Evolutionary conservation across 441 rosid species (phyloP).

Genomic region (Gossypium schwendimanii): DNA sequence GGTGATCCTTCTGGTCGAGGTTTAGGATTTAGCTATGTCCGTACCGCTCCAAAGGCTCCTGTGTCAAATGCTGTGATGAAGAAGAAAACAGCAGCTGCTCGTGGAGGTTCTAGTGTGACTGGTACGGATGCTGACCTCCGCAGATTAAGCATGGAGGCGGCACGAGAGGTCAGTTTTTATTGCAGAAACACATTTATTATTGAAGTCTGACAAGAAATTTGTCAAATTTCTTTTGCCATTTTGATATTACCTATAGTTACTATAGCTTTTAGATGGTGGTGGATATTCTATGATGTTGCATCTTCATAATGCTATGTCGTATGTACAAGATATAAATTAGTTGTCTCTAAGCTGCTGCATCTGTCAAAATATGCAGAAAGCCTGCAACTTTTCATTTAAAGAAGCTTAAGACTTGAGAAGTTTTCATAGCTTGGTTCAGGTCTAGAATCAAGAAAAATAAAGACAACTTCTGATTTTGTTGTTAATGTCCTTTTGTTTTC

Average conservation of each 20-base stretch:
- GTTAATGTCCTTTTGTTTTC: not conserved
- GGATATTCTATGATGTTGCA: not conserved
- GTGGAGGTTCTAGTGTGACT: slow-evolving; percentile 87
- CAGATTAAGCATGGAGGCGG: slow-evolving; percentile 99
- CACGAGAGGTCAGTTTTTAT: slow-evolving; percentile 69
- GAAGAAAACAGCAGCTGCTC: slow-evolving; percentile 76
- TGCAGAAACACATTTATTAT: not conserved
- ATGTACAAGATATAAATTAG: not conserved
- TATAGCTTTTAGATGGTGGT: not conserved
- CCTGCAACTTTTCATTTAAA: slow-evolving; percentile 3
- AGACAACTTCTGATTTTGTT: not conserved
- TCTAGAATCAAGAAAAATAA: not conserved
- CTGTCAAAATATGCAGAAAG: not conserved
- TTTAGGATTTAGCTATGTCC: slow-evolving; percentile 94
- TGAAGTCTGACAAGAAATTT: slow-evolving; percentile 2
- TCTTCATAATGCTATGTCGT: not conserved
- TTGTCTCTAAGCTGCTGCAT: not conserved
- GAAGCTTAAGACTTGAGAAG: not conserved
- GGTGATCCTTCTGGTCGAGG: slow-evolving; percentile 99
- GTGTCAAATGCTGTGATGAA: slow-evolving; percentile 67
- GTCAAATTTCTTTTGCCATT: not conserved
- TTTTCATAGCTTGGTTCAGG: not conserved
- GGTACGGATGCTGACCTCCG: slow-evolving; percentile 99
- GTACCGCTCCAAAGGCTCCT: slow-evolving; percentile 83
- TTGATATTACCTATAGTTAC: not conserved